Base-by-base conservation (phyloP, 257 asterid genomes). In the Fraxinus cuspidata region DNA sequence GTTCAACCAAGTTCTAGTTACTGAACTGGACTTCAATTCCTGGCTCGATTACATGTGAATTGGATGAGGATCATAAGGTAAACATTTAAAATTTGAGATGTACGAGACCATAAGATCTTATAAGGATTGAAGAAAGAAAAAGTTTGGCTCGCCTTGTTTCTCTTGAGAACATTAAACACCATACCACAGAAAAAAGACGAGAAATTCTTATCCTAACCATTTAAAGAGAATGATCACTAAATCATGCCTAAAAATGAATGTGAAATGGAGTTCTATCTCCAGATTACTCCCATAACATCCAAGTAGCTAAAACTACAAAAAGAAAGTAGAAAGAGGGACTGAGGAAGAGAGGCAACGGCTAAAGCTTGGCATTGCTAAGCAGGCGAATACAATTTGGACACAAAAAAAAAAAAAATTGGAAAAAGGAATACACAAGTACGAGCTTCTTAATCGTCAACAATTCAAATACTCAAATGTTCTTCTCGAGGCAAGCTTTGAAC, bases 401-500 rank as follows among this genome's bases (percentile, higher is more conserved):
- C 73, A 70, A 42, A 23, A 83, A 10, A 40, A 0, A 81, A 0
- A 42, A 11, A 10, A 80, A 1, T 6, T n/a, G n/a, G n/a, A n/a
- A n/a, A n/a, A n/a, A n/a, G 63, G 58, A 83, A 77, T 73, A 76
- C 87, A 81, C 72, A 79, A 77, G 76, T 64, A 66, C 7, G 44
- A 51, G 70, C 12, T 9, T 35, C 44, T 53, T 51, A 37, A 74
- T 47, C 58, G 72, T 23, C 49, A 69, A 70, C 28, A 23, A 29
- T 21, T 90, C 79, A 94, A 42, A 92, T 89, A 83, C 87, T 91
- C 88, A 90, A 83, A 73, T 89, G 89, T 77, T 90, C 97, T 56
- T 93, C 97, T 86, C 93, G 88, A 8, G 96, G 92, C 90, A 95
- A 87, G 86, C 96, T 93, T 79, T 91, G 98, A 69, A 95, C 94